Base-by-base conservation (phyloP, 805 yeast species). In the Myxozyma vanderwaltii region DNA sequence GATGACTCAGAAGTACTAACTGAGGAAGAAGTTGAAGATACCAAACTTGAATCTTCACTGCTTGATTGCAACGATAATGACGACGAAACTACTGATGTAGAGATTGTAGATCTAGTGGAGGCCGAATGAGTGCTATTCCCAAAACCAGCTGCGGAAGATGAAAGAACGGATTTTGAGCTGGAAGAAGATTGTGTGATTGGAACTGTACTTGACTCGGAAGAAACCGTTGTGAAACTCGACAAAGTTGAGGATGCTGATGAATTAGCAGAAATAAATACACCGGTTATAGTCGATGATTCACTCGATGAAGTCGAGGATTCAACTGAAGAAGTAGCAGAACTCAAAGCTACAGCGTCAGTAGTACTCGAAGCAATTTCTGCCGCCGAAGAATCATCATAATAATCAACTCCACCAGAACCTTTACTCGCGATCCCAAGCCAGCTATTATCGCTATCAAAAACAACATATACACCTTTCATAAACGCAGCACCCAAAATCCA, bases 401-500 rank as follows among this genome's bases (percentile, higher is more conserved):
- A 38, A 46, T 59, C 57, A 12, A 35, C 40, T 2, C 63, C 63
- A 13, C 59, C 59, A 6, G 55, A 15, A 4, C 61, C 60, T 59
- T 78, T 75, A 23, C 72, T 67, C n/a, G 85, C 87, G 54, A 85
- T 78, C 0, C 88, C 88, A 48, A 85, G 74, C 62, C 69, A 66
- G 47, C 71, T 74, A n/a, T 76, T 67, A 51, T 78, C 82, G 56
- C 81, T 74, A 65, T 85, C 86, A 64, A 83, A 85, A 13, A 82
- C 81, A 1, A 84, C 77, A 68, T 83, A 85, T 55, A 78, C 83
- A 33, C 76, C 75, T 58, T 79, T 79, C 64, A 85, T 70, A 67
- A 85, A 85, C 2, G 82, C 76, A n/a, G 82, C 85, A 4, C 90
- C 90, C 40, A 85, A 71, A 54, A 85, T 79, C 89, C 89, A 85